phyloP scores from a whole-genome alignment of 1,284 basidiomycete genomes.

The Cutaneotrichosporon arboriforme region DNA sequence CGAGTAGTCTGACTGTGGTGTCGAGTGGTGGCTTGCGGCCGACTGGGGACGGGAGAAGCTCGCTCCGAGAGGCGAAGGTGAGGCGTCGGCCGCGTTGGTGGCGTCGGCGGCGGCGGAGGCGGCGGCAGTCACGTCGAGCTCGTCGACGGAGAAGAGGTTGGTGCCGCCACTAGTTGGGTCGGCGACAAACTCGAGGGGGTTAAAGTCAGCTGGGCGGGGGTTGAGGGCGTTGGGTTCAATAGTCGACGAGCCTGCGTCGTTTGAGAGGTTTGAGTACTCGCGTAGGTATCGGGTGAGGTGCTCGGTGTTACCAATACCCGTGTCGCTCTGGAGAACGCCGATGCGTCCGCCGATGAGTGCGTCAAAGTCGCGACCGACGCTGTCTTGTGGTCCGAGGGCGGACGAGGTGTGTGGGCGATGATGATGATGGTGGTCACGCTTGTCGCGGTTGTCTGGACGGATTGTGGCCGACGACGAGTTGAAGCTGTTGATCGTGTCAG shows the following conservation, averaged over 20 bases:
- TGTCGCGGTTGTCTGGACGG: constrained; percentile 15
- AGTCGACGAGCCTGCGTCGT: neutral
- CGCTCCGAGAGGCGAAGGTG: neutral
- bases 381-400: constrained; percentile 16
- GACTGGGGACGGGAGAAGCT: constrained; percentile 10
- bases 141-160: constrained; percentile 6
- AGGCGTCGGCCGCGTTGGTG: neutral
- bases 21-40: constrained; percentile 7
- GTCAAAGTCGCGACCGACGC: constrained; percentile 16
- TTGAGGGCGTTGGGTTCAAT: neutral
- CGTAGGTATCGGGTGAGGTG: constrained; percentile 6
- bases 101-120: no score
- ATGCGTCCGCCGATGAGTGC: constrained; percentile 9
- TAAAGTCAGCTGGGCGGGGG: constrained; percentile 5
- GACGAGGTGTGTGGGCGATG: constrained; percentile 6
- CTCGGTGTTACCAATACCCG: constrained; percentile 3
- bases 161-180: constrained; percentile 4
- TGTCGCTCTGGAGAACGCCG: constrained; percentile 18
- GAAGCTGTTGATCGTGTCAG: constrained; percentile 15
- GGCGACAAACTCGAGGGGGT: constrained; percentile 15
- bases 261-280: neutral
- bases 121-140: no score
- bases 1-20: neutral
- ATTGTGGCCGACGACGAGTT: constrained; percentile 30
- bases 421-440: no score